Conservation (phyloP, 1,284 basidiomycete species). For the Trichosporon sp. region DNA sequence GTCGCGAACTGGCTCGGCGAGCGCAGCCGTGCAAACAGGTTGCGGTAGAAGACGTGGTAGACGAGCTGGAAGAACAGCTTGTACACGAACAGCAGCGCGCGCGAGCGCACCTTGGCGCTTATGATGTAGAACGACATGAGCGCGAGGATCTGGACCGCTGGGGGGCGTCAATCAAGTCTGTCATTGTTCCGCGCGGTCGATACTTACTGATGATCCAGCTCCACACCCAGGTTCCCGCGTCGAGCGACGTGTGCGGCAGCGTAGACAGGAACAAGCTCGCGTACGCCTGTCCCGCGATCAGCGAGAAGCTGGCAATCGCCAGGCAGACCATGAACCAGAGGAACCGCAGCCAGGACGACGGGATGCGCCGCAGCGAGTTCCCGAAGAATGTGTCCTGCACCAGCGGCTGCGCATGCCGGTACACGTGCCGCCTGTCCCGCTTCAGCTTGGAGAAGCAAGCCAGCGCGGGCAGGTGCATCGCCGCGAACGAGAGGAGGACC, state of each 20-base stretch:
- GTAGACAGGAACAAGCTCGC: conserved; percentile 56
- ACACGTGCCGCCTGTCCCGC: conserved; percentile 46
- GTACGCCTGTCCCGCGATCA: conserved; percentile 58
- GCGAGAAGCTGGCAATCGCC: conserved; percentile 54
- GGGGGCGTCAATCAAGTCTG: neutral
- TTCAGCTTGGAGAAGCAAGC: conserved; percentile 51
- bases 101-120: conserved; percentile 53
- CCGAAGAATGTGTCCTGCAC: conserved; percentile 48
- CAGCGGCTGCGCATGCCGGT: conserved; percentile 29
- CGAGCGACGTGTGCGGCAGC: conserved; percentile 55
- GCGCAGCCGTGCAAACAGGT: conserved; percentile 47
- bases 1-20: conserved; percentile 52
- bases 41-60: conserved; percentile 50
- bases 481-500: conserved; percentile 55
- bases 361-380: conserved; percentile 51
- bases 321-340: conserved; percentile 57
- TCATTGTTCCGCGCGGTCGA: neutral
- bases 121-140: conserved; percentile 54
- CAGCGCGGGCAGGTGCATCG: conserved; percentile 56
- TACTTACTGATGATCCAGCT: conserved; percentile 53
- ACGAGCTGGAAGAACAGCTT: conserved; percentile 52
- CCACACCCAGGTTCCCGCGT: conserved; percentile 57
- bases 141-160: conserved; percentile 52
- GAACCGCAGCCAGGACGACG: conserved; percentile 55
- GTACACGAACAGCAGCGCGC: conserved; percentile 56